phyloP scores from a whole-genome alignment of 202 grass and related monocot genomes.

The Panicum virgatum region DNA sequence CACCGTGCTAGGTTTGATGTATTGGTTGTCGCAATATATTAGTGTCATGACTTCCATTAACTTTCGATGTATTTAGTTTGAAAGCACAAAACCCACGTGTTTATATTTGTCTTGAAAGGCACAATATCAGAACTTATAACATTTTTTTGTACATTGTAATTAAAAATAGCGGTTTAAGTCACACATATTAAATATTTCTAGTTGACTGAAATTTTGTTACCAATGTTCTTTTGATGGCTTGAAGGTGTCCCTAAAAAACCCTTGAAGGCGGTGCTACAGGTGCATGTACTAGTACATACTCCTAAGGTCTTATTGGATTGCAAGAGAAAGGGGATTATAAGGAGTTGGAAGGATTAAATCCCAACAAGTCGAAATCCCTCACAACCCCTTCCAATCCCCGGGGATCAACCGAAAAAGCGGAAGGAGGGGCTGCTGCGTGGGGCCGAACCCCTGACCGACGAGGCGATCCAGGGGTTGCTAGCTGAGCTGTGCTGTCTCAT shows the following conservation, averaged over 20 bases:
- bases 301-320: too few relatives aligned
- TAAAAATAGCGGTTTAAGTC: not conserved
- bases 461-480: conserved; percentile 20
- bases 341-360: too few relatives aligned
- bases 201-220: not conserved
- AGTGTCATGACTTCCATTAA: too few relatives aligned
- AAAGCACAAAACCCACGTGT: too few relatives aligned
- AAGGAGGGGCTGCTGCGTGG: not conserved
- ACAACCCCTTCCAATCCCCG: too few relatives aligned
- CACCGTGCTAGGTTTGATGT: not conserved
- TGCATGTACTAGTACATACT: not conserved
- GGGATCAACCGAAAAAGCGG: too few relatives aligned
- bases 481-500: conserved; percentile 41
- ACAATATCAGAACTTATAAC: not conserved
- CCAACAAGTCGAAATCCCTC: too few relatives aligned
- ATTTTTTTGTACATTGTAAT: not conserved
- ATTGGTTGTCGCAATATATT: not conserved
- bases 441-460: conserved; percentile 18
- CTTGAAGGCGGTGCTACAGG: not conserved
- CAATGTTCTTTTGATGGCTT: too few relatives aligned
- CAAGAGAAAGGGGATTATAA: too few relatives aligned
- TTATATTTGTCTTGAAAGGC: too few relatives aligned
- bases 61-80: too few relatives aligned
- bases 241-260: too few relatives aligned
- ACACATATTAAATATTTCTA: not conserved